Evolutionary conservation across 306 rosid genomes (phyloP).

Genomic region (Lathyrus tuberosus): DNA sequence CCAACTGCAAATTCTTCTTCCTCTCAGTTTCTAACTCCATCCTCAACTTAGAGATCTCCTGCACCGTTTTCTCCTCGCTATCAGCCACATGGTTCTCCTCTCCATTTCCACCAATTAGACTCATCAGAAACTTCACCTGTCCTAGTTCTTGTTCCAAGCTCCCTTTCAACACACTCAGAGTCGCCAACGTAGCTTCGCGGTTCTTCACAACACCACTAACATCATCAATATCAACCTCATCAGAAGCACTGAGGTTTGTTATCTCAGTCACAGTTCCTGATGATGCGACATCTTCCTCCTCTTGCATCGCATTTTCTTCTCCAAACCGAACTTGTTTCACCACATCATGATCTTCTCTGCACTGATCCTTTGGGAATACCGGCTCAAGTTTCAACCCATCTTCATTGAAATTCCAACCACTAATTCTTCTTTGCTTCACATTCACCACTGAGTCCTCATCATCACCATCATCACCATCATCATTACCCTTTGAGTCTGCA

Average conservation of each 20-base stretch:
- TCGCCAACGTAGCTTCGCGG: conserved; percentile 36
- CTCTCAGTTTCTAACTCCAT: conserved; percentile 42
- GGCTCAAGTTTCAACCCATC: conserved; percentile 60
- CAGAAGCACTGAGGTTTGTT: not conserved
- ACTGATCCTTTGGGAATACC: conserved; percentile 46
- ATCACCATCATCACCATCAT: not conserved
- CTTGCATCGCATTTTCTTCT: conserved; percentile 36
- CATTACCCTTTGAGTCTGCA: not conserved
- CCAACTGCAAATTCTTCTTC: conserved; percentile 37
- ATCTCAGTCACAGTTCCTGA: conserved; percentile 1
- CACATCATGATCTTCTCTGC: not conserved
- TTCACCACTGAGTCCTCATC: not conserved
- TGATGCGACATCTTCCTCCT: not conserved
- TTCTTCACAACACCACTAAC: not conserved
- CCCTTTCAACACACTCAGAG: conserved; percentile 43
- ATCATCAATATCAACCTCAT: not conserved
- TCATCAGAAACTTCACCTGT: conserved; percentile 42
- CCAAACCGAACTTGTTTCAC: conserved; percentile 44
- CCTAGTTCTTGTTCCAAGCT: conserved; percentile 47
- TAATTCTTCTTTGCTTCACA: conserved; percentile 53
- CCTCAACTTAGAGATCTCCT: conserved; percentile 38
- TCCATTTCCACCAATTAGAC: conserved; percentile 35
- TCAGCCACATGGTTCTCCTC: conserved; percentile 38
- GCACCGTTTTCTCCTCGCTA: conserved; percentile 7
- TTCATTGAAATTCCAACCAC: conserved; percentile 76